phyloP scores from a whole-genome alignment of 2,329 filamentous ascomycete genomes.

The Fusarium falciforme region DNA sequence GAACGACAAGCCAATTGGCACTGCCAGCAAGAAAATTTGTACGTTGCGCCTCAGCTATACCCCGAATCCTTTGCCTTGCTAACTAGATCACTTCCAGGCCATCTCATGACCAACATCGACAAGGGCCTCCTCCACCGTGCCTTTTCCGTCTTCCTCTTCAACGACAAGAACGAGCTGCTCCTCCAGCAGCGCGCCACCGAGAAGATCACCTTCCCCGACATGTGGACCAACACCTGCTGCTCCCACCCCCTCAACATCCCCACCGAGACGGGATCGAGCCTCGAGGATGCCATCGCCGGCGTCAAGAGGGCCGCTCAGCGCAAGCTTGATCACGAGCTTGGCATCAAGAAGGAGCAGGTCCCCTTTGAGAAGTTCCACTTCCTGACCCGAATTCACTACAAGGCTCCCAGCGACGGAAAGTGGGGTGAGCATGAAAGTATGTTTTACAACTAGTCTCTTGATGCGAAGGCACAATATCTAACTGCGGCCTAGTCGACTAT shows the following conservation, averaged over 20 bases:
- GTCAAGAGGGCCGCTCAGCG: constrained; percentile 93
- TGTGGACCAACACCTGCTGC: constrained; percentile 99
- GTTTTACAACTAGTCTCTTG: constrained; percentile 48
- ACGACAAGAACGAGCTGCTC: constrained; percentile 90
- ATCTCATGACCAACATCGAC: constrained; percentile 98
- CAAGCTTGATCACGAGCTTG: constrained; percentile 94
- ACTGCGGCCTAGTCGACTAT: constrained; percentile 80
- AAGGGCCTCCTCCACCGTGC: constrained; percentile 95
- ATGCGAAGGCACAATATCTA: background rate
- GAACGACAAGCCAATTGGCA: constrained; percentile 92
- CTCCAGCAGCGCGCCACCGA: constrained; percentile 95
- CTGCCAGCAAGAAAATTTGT: constrained; percentile 98
- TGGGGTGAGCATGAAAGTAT: constrained; percentile 99
- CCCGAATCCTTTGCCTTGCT: constrained; percentile 11
- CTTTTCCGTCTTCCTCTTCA: constrained; percentile 98
- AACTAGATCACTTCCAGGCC: constrained; percentile 67
- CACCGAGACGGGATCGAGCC: constrained; percentile 86
- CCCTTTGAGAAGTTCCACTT: constrained; percentile 93
- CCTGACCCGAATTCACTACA: constrained; percentile 97
- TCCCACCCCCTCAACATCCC: constrained; percentile 95
- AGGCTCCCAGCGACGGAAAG: constrained; percentile 94
- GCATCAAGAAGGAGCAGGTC: constrained; percentile 89
- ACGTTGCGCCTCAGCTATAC: constrained; percentile 51
- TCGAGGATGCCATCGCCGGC: constrained; percentile 83
- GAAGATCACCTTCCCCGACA: constrained; percentile 99